phyloP scores from a whole-genome alignment of 305 asterid genomes.

The Solanum chacoense region DNA sequence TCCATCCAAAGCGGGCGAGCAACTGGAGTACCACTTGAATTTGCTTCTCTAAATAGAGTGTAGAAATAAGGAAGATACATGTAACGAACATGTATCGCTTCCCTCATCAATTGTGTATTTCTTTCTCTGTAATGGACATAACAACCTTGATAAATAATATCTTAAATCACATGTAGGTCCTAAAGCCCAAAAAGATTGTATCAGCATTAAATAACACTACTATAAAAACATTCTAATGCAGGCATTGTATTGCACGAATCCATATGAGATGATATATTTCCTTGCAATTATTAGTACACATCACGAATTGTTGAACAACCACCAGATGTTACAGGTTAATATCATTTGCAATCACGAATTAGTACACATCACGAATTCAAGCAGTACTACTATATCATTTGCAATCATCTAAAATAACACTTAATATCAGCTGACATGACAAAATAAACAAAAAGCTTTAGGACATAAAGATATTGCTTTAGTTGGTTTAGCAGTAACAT shows the following conservation, averaged over 20 bases:
- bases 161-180: background rate
- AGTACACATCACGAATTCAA: no score
- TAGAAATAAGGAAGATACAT: conserved; percentile 88
- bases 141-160: background rate
- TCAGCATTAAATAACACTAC: background rate
- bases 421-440: background rate
- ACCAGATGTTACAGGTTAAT: background rate
- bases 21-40: conserved; percentile 73
- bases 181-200: background rate
- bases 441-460: background rate
- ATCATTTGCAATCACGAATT: background rate
- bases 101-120: conserved; percentile 68
- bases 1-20: conserved; percentile 99
- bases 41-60: conserved; percentile 95
- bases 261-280: background rate
- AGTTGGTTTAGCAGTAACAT: background rate
- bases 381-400: background rate
- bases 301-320: background rate
- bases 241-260: background rate
- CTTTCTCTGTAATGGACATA: conserved; percentile 54
- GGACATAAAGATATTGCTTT: background rate
- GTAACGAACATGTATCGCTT: conserved; percentile 82
- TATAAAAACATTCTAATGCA: background rate
- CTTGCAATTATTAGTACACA: background rate
- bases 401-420: background rate